These are phyloP conservation scores for Scutellaria barbata DNA, from an alignment of 257 asterid genomes.

Conservation along the genomic window DNA sequence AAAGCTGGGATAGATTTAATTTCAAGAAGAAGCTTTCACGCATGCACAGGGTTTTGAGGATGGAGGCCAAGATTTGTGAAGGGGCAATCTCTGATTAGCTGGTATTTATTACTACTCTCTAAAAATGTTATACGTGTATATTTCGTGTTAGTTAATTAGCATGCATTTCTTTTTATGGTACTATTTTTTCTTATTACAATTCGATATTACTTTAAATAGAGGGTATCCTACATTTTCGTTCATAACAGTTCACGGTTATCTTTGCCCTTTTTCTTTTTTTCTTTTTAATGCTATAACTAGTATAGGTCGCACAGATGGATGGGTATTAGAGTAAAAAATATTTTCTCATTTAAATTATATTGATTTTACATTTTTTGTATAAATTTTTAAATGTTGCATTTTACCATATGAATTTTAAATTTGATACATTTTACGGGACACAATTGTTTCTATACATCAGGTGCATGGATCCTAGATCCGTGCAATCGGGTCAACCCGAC, in stretches of 20 bases:
- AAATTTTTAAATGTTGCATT: too few relatives aligned
- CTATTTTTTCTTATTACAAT: neutral
- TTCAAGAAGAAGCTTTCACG: constrained; percentile 22
- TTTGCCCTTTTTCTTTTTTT: neutral
- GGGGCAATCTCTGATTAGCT: constrained; percentile 17
- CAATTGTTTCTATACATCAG: too few relatives aligned
- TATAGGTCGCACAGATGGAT: too few relatives aligned
- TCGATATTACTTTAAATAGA: neutral
- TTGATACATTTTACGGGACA: too few relatives aligned
- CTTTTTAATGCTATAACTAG: too few relatives aligned
- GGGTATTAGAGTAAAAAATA: too few relatives aligned
- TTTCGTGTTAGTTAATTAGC: constrained; percentile 15
- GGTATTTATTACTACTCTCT: neutral
- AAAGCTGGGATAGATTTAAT: neutral
- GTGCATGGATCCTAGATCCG: too few relatives aligned
- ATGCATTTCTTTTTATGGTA: neutral
- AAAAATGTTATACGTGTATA: neutral
- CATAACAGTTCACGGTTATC: neutral
- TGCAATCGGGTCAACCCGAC: too few relatives aligned
- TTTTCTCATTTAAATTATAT: too few relatives aligned
- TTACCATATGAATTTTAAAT: too few relatives aligned
- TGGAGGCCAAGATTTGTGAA: constrained; percentile 27
- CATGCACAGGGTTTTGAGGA: constrained; percentile 21
- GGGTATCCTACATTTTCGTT: constrained; percentile 21
- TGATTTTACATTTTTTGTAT: too few relatives aligned